Base-by-base conservation (phyloP, 2,329 filamentous ascomycete genomes). In the Diaporthe amygdali region DNA sequence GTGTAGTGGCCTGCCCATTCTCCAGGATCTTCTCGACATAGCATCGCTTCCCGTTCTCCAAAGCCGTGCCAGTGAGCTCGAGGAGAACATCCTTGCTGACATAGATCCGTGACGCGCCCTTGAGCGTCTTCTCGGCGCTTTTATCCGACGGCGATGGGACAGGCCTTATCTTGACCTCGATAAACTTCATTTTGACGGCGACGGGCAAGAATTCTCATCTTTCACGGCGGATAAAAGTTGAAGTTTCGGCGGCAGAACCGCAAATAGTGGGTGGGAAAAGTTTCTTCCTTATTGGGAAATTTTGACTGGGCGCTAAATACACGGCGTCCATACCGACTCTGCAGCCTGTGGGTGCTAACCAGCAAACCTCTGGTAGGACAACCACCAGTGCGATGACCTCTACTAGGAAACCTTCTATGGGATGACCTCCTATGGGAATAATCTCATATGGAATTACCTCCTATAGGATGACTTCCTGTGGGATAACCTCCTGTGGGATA, bases 41-140 rank as follows among this genome's bases (percentile, higher is more conserved):
- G 15, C 78, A 73, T 14, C 78, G 79, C 59, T 79, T 81, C 20
- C 84, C 84, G 41, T 80, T 82, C 51, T 87, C 84, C 12, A 84
- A 77, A 27, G 71, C 71, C 6, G 77, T 79, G 0, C 83, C 83
- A 0, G 81, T 85, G 1, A 87, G 75, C 5, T 84, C 81, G 20
- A 86, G 81, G 54, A 86, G 80, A 1, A 83, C 79, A 30, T 86
- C 84, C 69, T 83, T 85, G 78, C 82, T 85, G 74, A 87, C 79
- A 74, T 87, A 87, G 70, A 87, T 77, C 30, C 84, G 82, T 1
- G 84, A 84, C 2, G 85, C 85, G 66, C 85, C 84, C 25, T 78
- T 77, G 4, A 84, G 79, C 52, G 79, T 82, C 66, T 84, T 85
- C 56, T 85, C 83, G 27, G 83, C 80, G 49, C 79, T 81, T 27